Base-by-base conservation (phyloP, 148 eudicot genomes). In the Arctostaphylos glauca region DNA sequence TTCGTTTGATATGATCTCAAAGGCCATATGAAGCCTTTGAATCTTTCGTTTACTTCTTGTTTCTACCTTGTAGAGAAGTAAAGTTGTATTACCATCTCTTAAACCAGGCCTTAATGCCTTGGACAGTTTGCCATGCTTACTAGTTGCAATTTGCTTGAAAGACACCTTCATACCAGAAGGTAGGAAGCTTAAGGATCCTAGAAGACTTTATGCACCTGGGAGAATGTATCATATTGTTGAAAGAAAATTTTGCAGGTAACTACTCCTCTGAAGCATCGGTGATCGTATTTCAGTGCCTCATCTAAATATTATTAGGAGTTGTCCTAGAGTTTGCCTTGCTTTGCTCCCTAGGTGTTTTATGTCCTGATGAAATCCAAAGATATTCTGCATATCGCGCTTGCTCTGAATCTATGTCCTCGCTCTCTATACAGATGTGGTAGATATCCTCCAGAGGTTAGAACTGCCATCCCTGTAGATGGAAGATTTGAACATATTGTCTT, bases 401-500 rank as follows among this genome's bases (percentile, higher is more conserved):
- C 31, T 72, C 77, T 66, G 44, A 54, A 70, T 53, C 59, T 62
- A 14, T 5, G 71, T 47, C 21, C 68, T 54, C 62, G 31, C 58
- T 60, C 75, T 59, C 12, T 82, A 50, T 13, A 72, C 82, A 84
- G 85, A 73, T 84, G 85, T 73, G 85, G 85, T 46, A 84, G 82
- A 84, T 84, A 44, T 74, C 85, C 85, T 84, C 85, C 85, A 56
- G 85, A 71, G 85, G 85, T 84, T 16, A 84, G 79, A 72, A 84
- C 85, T 55, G 82, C 82, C 43, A 84, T 84, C 50, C 85, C 85
- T 18, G 85, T 84, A 25, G 99, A 96, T 79, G 99, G 98, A 82
- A 90, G 99, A 86, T 96, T 96, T 82, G 99, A 96, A 81, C 98
- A 96, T 81, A 94, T 96, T 82, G 99, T 96, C 64, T 88, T 96